Base-by-base conservation (phyloP, 192 early-diverging fungal genomes). In the Coemansia reversa region DNA sequence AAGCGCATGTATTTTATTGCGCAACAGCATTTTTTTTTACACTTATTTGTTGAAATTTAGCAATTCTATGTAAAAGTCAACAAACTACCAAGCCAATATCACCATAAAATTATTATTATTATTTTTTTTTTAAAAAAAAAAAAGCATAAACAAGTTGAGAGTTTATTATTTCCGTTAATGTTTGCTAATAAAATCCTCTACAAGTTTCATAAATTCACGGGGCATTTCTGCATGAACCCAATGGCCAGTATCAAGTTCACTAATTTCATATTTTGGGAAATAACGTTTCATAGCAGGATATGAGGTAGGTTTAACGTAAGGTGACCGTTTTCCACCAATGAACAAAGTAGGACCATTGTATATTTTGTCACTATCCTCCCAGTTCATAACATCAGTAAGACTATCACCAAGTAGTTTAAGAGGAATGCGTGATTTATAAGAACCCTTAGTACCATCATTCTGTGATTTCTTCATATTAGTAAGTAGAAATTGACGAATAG, bases 221-320 rank as follows among this genome's bases (percentile, higher is more conserved):
- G 90, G 88, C 66, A 83, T 88, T 69, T 91, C 87, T 0, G 88
- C 84, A 71, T 91, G 90, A n/a, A 89, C 89, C 96, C 96, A 98
- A 69, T 98, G 96, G 0, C 94, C 94, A 19, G 94, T 86, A 51
- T 97, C 87, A 20, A 98, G 65, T 55, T 79, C 75, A 12, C 70
- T 70, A 23, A 96, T 60, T 57, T 83, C 62, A 4, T 86, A 70
- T 20, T 89, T 69, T 1, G 96, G 93, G 65, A 98, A 98, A 48
- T 85, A 84, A 11, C 61, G 42, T 48, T 72, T 55, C 60, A 98
- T 96, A 12, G 49, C 62, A 8, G 83, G 79, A 12, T 84, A 69
- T 53, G 72, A 54, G 23, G 82, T 25, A 4, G 86, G 86, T 16
- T 72, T 66, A 22, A 96, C 76, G 66, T 96, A 94, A 11, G 78